Base-by-base conservation (phyloP, 192 early-diverging fungal genomes). In the Entophlyctis luteolus region DNA sequence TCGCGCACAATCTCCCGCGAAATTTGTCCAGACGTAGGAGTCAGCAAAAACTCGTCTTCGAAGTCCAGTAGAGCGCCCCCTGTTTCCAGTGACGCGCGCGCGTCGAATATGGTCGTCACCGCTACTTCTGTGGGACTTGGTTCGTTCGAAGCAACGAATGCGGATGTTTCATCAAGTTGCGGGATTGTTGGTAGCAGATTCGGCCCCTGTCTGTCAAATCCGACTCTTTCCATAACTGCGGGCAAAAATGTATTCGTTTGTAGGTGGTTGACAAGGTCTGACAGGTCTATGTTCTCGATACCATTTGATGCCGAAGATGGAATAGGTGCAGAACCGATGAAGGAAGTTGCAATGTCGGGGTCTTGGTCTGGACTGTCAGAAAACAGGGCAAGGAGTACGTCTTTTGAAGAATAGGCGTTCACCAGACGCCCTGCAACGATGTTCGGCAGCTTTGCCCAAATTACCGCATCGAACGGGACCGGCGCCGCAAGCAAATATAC, bases 401-500 rank as follows among this genome's bases (percentile, higher is more conserved):
- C 94, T 54, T 88, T 87, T 29, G 76, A 79, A 14, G 86, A 82
- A 75, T 93, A 95, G 0, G 88, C 91, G 67, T 93, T 95, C 42
- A 96, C 86, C 71, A 95, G 87, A 37, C 91, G 77, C 1, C 92
- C 92, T 5, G 85, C 79, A 3, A 92, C 88, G 0, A 91, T 86
- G 32, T 81, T 81, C 5, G 85, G 73, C 14, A 81, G 81, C 49
- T 78, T 77, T 10, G 81, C 77, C 94, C 93, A 95, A 46, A 90
- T 82, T 1, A 80, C 77, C 49, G 79, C 78, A 0, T 86, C 83
- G 5, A 84, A 83, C 1, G 27, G 16, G 1, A 94, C 86, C 16
- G 93, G 92, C 0, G 90, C 81, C 18, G 92, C 93, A 79, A 97
- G 88, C 6, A 97, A 59, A 57, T 87, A 91, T 0, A 90, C 92